Base-by-base conservation (phyloP, 169 alveolate genomes). In the Cryptosporidium baileyi region DNA sequence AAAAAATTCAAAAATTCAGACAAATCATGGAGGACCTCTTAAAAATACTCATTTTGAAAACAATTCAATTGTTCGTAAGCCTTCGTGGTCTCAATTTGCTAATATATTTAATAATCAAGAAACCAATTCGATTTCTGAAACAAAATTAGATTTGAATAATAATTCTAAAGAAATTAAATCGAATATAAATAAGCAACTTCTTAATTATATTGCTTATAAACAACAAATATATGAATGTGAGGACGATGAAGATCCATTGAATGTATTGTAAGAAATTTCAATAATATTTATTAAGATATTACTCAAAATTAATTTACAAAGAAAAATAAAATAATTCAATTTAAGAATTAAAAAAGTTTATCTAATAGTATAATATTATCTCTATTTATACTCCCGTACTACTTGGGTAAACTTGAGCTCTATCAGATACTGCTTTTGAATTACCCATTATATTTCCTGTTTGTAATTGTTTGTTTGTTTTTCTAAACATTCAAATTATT, bases 191-290 rank as follows among this genome's bases (percentile, higher is more conserved):
- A 40, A 32, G 30, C 28, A 44, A 22, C 2, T 40, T 45, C 28
- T 49, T 47, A 65, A 49, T 28, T 65, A 49, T 36, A 47, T 65
- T 15, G 22, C 44, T 13, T 36, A 51, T 0, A 54, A 74, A 57
- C 81, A 65, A 49, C 74, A 74, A 17, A 74, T 74, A 34, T 74
- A 74, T 57, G 85, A 74, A 51, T 51, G 74, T 40, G 85, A 74
- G 54, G 85, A 74, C 22, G 51, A 41, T 19, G 85, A 74, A 74
- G 85, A 74, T 61, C 85, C 85, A 2, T 38, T 74, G 9, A 57
- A 74, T 36, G 85, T 74, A n/a, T 52, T 74, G 32, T 74, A 30
- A 54, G 49, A 3, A n/a, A 3, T 28, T 32, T 8, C 15, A 65
- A 38, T 45, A 24, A 2, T 57, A 7, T 24, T n/a, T 47, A 17